Base-by-base conservation (phyloP, 78 protist species). In the Creolimax fragrantissima region DNA sequence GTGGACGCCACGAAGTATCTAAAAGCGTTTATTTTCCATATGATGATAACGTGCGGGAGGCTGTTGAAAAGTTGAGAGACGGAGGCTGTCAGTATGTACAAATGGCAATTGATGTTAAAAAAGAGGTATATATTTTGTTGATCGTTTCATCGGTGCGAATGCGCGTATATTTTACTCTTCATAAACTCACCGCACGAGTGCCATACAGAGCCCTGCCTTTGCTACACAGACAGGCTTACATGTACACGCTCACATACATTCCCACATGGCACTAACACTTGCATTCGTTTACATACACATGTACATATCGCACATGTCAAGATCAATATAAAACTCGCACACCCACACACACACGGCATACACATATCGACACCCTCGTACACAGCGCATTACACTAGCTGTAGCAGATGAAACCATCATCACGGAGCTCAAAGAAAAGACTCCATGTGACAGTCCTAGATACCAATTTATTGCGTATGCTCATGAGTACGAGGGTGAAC, bases 391-490 rank as follows among this genome's bases (percentile, higher is more conserved):
- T 24, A 58, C 74, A 32, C 74, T 58, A 58, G 74, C 74, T 24
- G 39, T 58, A 58, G 74, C 74, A 32, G 74, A 58, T 24, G 24
- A 58, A 17, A 58, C 74, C 74, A 58, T 24, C 74, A 58, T 24
- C 11, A 58, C 11, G 39, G 74, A 58, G 24, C 24, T 58, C 39
- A 24, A 58, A 24, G 11, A 17, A 58, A 58, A 83, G 86, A 83
- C 35, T 6, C 86, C 86, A 5, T 0, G 7, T 1, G 86, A 83
- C 86, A 83, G 86, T 83, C 86, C 86, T 1, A 36, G 86, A 6
- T 83, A 83, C 86, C 86, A 83, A 36, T 83, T 83, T 41, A 24
- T 83, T 36, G 86, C 86, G 44, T 83, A 83, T 83, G 41, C 86
- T 41, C 86, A 83, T 24, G 35, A 24, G 42, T 5, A 11, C 86